Evolutionary conservation across 169 alveolate genomes (phyloP), one percentile per base, ranked within the genome.

Genomic region (Plasmodium relictum): DNA sequence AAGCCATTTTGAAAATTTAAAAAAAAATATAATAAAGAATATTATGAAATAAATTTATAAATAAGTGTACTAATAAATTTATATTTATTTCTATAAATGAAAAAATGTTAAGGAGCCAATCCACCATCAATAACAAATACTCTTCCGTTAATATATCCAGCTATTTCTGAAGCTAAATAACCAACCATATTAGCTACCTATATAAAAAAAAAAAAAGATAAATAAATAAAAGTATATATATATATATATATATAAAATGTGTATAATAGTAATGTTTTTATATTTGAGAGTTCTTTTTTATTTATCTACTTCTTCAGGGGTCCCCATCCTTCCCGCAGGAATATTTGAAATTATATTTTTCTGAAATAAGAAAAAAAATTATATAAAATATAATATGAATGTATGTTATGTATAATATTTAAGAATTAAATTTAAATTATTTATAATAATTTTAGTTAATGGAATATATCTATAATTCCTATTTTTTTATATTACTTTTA

Each of bases 181-280:
- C 93, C 94, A 2, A 72, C 95, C 72, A 92, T 39, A 62, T 90
- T 85, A 10, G 95, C 93, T 10, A 92, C 94, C 95, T 92, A 73
- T n/a, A 39, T 73, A 54, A 50, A 72, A 50, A n/a, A 54, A 18
- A 9, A 26, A 39, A 45, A 9, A 58, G 10, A 58, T 45, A 48
- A 24, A 45, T 31, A 42, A 39, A 20, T 74, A n/a, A 12, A 39
- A 18, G 44, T 48, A 2, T 39, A 44, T n/a, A 12, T 10, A 54
- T 12, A 12, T 8, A 0, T 54, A 3, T 54, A 54, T 54, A 18
- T 12, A 14, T 54, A n/a, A 12, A 54, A 54, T n/a, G 44, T n/a
- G 26, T 76, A 63, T 41, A 16, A 56, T 73, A 52, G 9, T 26
- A n/a, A 48, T 73, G 20, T 26, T n/a, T 73, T 31, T 31, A 31